Percentiles rank a stretch among this genome's conserved stretches.
Conservation (phyloP, 2,329 filamentous ascomycete genomes). For the Colletotrichum sp. region DNA sequence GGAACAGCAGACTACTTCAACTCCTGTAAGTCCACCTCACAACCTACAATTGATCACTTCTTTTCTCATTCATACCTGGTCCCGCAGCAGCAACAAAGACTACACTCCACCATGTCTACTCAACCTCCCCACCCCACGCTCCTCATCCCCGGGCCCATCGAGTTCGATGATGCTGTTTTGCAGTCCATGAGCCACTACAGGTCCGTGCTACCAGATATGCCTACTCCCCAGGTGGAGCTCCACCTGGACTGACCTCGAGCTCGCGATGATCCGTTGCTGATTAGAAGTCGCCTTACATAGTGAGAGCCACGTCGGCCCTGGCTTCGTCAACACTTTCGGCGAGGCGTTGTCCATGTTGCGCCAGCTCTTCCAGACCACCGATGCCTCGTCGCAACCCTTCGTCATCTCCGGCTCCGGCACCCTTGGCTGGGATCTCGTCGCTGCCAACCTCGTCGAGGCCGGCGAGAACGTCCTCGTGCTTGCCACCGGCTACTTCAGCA, state of each 20-base stretch:
- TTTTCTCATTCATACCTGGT: neutral
- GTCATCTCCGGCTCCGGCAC: conserved; percentile 94
- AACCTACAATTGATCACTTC: neutral
- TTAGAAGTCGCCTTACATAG: conserved; percentile 46
- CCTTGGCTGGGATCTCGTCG: conserved; percentile 94
- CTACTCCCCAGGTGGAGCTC: neutral
- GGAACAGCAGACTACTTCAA: conserved; percentile 14
- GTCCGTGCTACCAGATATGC: conserved; percentile 46
- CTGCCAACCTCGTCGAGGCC: conserved; percentile 88
- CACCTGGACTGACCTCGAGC: neutral
- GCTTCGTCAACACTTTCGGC: conserved; percentile 89
- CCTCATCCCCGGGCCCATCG: conserved; percentile 96
- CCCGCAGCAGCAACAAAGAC: conserved; percentile 8
- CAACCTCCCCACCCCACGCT: conserved; percentile 72
- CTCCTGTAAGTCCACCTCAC: neutral
- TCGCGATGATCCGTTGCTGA: conserved; percentile 15
- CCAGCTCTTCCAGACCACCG: conserved; percentile 90
- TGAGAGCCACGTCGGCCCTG: conserved; percentile 90
- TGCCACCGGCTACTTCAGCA: conserved; percentile 96
- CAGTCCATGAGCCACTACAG: conserved; percentile 95
- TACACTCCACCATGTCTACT: conserved; percentile 57
- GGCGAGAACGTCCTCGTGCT: conserved; percentile 92
- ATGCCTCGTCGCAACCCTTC: conserved; percentile 85
- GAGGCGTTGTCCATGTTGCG: conserved; percentile 87
- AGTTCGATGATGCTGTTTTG: conserved; percentile 97